Conservation (phyloP, 2,329 filamentous ascomycete species). For the Fusarium sacchari region DNA sequence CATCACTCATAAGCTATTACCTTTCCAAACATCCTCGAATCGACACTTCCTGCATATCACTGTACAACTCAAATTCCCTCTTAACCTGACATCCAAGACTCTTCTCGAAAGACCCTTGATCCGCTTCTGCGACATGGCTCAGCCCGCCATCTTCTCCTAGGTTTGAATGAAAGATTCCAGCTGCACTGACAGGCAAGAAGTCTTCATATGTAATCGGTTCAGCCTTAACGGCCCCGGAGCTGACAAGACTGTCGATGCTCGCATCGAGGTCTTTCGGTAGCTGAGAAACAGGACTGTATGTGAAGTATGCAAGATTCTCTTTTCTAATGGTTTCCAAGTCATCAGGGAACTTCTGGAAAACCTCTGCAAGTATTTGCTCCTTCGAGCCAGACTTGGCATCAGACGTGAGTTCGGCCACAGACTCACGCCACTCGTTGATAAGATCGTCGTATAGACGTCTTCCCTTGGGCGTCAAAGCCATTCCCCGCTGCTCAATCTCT, state of each 20-base stretch:
- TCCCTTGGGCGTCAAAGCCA: constrained; percentile 58
- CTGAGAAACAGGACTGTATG: constrained; percentile 41
- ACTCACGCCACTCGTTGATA: constrained; percentile 46
- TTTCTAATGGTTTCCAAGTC: constrained; percentile 50
- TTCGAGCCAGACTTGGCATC: not conserved
- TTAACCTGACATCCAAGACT: constrained; percentile 7
- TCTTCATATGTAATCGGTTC: constrained; percentile 64
- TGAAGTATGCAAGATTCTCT: constrained; percentile 52
- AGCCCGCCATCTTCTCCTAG: constrained; percentile 29
- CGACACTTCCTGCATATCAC: constrained; percentile 6
- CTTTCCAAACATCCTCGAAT: not conserved
- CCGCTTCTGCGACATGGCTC: not conserved
- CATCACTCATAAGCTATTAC: not conserved
- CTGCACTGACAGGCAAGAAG: constrained; percentile 63
- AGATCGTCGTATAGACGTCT: constrained; percentile 58
- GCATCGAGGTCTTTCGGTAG: not conserved
- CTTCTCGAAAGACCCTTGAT: constrained; percentile 1
- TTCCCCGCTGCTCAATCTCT: constrained; percentile 63
- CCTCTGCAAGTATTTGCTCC: constrained; percentile 38
- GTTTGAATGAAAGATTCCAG: constrained; percentile 62
- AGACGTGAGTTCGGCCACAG: not conserved
- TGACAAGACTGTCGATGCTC: constrained; percentile 47
- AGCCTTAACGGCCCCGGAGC: constrained; percentile 46
- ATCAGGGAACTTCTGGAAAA: constrained; percentile 55
- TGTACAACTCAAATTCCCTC: constrained; percentile 13